Percentiles rank a stretch among this genome's conserved stretches.
These are phyloP conservation scores for Schizosaccharomyces cryophilus DNA, from an alignment of 805 yeast genomes.

Conservation along the genomic window DNA sequence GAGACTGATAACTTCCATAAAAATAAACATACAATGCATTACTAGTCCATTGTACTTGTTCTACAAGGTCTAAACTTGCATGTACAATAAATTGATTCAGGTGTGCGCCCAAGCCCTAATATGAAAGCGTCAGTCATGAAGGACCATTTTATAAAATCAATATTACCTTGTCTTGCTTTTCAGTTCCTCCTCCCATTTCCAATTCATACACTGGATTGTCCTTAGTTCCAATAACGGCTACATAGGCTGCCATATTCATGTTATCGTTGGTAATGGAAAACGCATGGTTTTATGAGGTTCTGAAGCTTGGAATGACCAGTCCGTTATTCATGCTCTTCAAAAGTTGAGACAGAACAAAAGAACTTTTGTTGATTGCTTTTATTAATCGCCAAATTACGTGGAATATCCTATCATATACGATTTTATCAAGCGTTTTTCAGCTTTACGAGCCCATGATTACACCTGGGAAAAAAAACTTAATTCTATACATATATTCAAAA, in stretches of 20 bases:
- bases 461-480: too few relatives aligned
- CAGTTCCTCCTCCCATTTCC: slow-evolving; percentile 51
- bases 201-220: slow-evolving; percentile 75
- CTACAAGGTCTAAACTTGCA: slow-evolving; percentile 73
- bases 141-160: background rate
- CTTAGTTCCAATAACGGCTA: slow-evolving; percentile 65
- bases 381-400: too few relatives aligned
- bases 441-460: too few relatives aligned
- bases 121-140: background rate
- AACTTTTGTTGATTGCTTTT: too few relatives aligned
- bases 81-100: slow-evolving; percentile 72
- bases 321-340: too few relatives aligned
- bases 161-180: background rate
- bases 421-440: too few relatives aligned
- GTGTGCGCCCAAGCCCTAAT: slow-evolving; percentile 17
- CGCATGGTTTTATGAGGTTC: too few relatives aligned
- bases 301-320: too few relatives aligned
- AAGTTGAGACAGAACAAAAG: too few relatives aligned
- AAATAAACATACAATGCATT: slow-evolving; percentile 18
- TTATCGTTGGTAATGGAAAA: background rate
- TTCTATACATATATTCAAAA: too few relatives aligned
- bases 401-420: too few relatives aligned
- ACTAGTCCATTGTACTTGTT: slow-evolving; percentile 64
- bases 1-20: too few relatives aligned
- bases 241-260: slow-evolving; percentile 45